A percentile compares a stretch with the other conserved stretches of the same genome.
These are phyloP conservation scores for Rhodomyrtus psidioides DNA, from an alignment of 441 rosid species.

Conservation along the genomic window DNA sequence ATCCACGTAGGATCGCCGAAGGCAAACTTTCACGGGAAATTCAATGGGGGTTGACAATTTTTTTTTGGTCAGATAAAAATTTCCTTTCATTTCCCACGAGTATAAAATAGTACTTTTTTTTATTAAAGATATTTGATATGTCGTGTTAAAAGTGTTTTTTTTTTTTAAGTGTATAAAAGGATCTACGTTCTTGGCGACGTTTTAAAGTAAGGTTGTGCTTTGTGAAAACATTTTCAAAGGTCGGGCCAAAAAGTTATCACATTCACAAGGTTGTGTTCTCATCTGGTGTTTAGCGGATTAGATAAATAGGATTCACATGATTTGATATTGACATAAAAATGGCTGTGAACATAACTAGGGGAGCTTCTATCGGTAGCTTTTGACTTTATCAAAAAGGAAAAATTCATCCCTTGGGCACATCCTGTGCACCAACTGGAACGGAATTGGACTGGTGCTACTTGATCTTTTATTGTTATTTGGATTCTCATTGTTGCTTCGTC, in stretches of 20 bases:
- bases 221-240: neutral
- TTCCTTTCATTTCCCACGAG: too few relatives aligned
- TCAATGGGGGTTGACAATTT: neutral
- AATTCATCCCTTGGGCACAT: neutral
- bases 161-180: neutral
- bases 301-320: neutral
- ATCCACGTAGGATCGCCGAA: neutral
- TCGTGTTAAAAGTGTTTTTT: neutral
- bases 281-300: neutral
- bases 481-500: neutral
- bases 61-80: too few relatives aligned
- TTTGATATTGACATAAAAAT: neutral
- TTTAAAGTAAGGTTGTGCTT: neutral
- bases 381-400: neutral
- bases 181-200: accelerated
- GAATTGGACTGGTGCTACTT: neutral
- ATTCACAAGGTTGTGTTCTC: neutral
- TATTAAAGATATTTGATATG: neutral
- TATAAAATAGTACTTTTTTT: neutral
- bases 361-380: neutral
- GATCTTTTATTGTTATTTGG: neutral
- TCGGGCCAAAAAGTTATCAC: neutral
- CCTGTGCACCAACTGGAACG: neutral
- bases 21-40: neutral
- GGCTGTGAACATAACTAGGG: neutral